These are phyloP conservation scores for Eutrema salsugineum DNA, from an alignment of 441 rosid genomes.

Conservation along the genomic window DNA sequence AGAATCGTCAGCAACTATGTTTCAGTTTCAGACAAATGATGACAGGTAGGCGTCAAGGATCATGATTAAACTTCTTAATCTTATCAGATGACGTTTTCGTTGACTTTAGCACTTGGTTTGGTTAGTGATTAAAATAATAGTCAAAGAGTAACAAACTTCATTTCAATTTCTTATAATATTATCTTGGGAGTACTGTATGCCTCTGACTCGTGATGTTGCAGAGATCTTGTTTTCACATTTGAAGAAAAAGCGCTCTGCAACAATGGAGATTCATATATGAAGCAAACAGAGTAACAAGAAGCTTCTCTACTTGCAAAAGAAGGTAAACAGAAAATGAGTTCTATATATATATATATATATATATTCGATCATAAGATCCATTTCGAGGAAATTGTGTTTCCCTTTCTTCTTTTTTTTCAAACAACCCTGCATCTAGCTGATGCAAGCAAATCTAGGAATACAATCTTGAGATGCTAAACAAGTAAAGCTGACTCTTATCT, in stretches of 20 bases:
- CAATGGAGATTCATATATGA: not conserved
- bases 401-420: not conserved
- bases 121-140: not conserved
- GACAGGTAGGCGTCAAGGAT: not conserved
- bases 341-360: slow-evolving; percentile 1
- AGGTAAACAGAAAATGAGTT: slow-evolving; percentile 16
- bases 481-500: slow-evolving; percentile 16
- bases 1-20: slow-evolving; percentile 6
- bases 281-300: not conserved
- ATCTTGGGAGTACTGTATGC: not conserved
- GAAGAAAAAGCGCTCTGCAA: not conserved
- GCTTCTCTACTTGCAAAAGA: not conserved
- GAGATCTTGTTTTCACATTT: not conserved
- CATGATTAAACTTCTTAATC: not conserved
- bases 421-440: slow-evolving; percentile 47
- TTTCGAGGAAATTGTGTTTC: not conserved
- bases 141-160: not conserved
- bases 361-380: slow-evolving; percentile 7
- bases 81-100: no score
- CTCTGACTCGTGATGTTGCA: not conserved
- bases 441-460: slow-evolving; percentile 36
- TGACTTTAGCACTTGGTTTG: not conserved
- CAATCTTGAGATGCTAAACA: not conserved
- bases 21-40: not conserved
- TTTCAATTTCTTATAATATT: not conserved